phyloP scores from a whole-genome alignment of 208 protist genomes.

The Trypanosoma lewisi region DNA sequence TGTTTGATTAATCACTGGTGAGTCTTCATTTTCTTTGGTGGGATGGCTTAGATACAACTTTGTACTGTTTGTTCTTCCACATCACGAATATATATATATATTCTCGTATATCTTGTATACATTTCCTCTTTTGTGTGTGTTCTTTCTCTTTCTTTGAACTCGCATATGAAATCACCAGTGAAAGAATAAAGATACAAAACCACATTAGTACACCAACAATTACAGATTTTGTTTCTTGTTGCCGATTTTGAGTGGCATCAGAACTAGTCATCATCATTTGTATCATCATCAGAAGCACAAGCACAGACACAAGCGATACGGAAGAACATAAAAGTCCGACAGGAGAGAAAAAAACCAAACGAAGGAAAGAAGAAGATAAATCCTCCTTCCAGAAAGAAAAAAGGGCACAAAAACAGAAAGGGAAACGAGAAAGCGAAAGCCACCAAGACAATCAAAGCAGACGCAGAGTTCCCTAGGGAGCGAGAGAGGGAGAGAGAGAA shows the following conservation, averaged over 20 bases:
- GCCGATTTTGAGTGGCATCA: background rate
- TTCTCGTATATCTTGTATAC: too few relatives aligned
- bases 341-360: background rate
- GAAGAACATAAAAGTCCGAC: too few relatives aligned
- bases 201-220: slow-evolving; percentile 20
- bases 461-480: background rate
- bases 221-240: background rate
- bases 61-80: too few relatives aligned
- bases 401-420: too few relatives aligned
- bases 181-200: slow-evolving; percentile 11
- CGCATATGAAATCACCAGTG: background rate
- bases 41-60: too few relatives aligned
- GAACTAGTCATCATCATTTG: too few relatives aligned
- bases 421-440: background rate
- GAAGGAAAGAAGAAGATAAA: slow-evolving; percentile 4
- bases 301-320: too few relatives aligned
- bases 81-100: too few relatives aligned
- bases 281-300: too few relatives aligned
- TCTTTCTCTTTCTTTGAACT: slow-evolving; percentile 3
- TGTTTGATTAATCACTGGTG: too few relatives aligned
- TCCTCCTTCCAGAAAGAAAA: too few relatives aligned
- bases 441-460: background rate
- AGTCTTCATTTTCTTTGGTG: too few relatives aligned
- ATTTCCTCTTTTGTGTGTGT: slow-evolving; percentile 4
- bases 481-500: background rate